Evolutionary conservation across 176 grass and related monocot species (phyloP).

Genomic region (Zizania latifolia): DNA sequence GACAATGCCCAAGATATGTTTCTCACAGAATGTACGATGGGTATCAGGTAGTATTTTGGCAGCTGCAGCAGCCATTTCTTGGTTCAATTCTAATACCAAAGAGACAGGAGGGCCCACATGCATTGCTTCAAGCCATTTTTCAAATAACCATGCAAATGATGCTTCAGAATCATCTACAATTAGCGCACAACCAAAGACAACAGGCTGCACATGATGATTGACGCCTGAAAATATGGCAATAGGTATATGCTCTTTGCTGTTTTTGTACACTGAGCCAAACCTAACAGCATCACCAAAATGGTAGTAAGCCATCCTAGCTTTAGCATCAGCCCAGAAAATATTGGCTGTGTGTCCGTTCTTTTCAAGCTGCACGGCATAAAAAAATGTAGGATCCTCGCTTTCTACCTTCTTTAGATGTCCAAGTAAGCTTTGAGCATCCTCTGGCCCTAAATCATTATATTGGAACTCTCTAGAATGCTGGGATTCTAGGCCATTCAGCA

Average conservation of each 20-base stretch:
- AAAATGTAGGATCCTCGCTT: constrained; percentile 71
- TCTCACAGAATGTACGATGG: constrained; percentile 67
- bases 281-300: constrained; percentile 84
- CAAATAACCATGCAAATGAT: constrained; percentile 86
- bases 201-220: constrained; percentile 81
- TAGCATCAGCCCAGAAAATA: constrained; percentile 87
- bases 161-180: constrained; percentile 80
- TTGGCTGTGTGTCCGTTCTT: constrained; percentile 57
- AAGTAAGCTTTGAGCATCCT: constrained; percentile 72
- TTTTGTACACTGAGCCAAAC: constrained; percentile 57
- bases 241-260: constrained; percentile 71
- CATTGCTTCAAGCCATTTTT: constrained; percentile 92
- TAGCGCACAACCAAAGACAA: constrained; percentile 84
- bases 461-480: constrained; percentile 45
- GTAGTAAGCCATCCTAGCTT: constrained; percentile 77
- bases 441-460: constrained; percentile 81
- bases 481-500: constrained; percentile 63
- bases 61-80: constrained; percentile 49
- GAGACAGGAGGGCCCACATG: constrained; percentile 56
- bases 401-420: constrained; percentile 68
- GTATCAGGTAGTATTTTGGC: constrained; percentile 64
- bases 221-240: constrained; percentile 81
- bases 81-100: constrained; percentile 70
- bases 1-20: constrained; percentile 54
- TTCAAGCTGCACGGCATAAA: constrained; percentile 61